Percentiles rank a stretch among this genome's conserved stretches.
Conservation (phyloP, 2,329 filamentous ascomycete genomes). For the Colletotrichum melonis region DNA sequence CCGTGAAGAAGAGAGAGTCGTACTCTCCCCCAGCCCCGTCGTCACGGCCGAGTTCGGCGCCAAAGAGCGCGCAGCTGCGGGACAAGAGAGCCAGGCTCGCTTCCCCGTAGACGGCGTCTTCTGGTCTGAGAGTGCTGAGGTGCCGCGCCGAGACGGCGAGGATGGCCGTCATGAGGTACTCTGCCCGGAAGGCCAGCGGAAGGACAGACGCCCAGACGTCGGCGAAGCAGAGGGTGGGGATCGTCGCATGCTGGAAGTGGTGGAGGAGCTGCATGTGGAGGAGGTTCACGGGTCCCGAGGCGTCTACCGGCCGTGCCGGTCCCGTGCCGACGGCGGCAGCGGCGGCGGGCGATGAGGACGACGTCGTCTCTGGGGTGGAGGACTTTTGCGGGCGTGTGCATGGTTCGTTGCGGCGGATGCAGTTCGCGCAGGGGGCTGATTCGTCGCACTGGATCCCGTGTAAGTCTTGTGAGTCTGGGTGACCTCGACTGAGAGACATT, state of each 20-base stretch:
- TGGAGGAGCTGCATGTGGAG: conserved; percentile 47
- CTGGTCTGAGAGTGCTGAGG: conserved; percentile 35
- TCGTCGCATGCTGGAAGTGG: conserved; percentile 42
- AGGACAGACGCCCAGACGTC: conserved; percentile 43
- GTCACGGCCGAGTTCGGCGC: conserved; percentile 35
- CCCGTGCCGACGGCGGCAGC: too few species aligned
- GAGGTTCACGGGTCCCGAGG: conserved; percentile 38
- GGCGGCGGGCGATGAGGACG: not conserved
- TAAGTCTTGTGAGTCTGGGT: not conserved
- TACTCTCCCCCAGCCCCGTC: conserved; percentile 5
- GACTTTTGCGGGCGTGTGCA: conserved; percentile 11
- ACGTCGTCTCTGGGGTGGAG: conserved; percentile 6
- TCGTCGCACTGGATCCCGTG: conserved; percentile 42
- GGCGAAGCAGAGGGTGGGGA: conserved; percentile 41
- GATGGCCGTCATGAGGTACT: conserved; percentile 43
- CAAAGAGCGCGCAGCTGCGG: conserved; percentile 40
- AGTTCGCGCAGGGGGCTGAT: conserved; percentile 41
- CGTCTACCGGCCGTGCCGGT: not conserved
- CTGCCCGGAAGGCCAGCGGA: conserved; percentile 42
- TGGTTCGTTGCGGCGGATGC: conserved; percentile 39
- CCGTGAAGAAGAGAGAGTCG: conserved; percentile 38
- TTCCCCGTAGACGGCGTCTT: conserved; percentile 36
- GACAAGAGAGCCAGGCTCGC: conserved; percentile 39
- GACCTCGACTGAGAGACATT: not conserved
- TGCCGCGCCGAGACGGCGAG: conserved; percentile 39